These are phyloP conservation scores for Exophiala dermatitidis DNA, from an alignment of 2,329 filamentous ascomycete genomes.

Conservation along the genomic window DNA sequence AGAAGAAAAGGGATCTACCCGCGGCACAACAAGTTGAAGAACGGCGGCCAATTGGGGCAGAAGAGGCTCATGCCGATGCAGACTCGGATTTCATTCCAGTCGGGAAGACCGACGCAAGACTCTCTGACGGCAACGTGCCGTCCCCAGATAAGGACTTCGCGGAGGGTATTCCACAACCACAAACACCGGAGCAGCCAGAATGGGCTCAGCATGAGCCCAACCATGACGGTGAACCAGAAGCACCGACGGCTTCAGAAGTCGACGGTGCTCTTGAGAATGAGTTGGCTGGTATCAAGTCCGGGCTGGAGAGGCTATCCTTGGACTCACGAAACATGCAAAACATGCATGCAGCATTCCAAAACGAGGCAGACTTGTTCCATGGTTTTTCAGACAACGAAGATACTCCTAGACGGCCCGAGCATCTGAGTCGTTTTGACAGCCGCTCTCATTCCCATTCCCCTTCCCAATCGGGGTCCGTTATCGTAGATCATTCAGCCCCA, in stretches of 20 bases:
- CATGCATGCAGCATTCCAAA: not conserved
- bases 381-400: conserved; percentile 12
- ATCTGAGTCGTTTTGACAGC: not conserved
- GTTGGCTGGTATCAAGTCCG: not conserved
- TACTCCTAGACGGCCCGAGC: conserved; percentile 1
- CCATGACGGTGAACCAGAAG: conserved; percentile 2
- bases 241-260: not conserved
- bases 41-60: not conserved
- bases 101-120: not conserved
- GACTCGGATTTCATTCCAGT: not conserved
- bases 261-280: conserved; percentile 2
- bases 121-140: no score
- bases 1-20: not conserved
- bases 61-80: not conserved
- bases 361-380: conserved; percentile 2
- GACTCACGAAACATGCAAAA: conserved; percentile 2
- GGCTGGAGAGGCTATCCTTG: not conserved
- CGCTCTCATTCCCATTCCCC: conserved; percentile 8
- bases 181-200: not conserved
- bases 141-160: no score
- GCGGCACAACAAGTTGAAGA: not conserved
- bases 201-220: not conserved
- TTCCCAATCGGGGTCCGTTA: conserved; percentile 7
- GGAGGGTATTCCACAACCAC: not conserved
- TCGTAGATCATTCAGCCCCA: conserved; percentile 4